Percentiles rank a stretch among this genome's conserved stretches.
These are phyloP conservation scores for Colletotrichum sp. DNA, from an alignment of 2,329 filamentous ascomycete species.

Conservation along the genomic window DNA sequence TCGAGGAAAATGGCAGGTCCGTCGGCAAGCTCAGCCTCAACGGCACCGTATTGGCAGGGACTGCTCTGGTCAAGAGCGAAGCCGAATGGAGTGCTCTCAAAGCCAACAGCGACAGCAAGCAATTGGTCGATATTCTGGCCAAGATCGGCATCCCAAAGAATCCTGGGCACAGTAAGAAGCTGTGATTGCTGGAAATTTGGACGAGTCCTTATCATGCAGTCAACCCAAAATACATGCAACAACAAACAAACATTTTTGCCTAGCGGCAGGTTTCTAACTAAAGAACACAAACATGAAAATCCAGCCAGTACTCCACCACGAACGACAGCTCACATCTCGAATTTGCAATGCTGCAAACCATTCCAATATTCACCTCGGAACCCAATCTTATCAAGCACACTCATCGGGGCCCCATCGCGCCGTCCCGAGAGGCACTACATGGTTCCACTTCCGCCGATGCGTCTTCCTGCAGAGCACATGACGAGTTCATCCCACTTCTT, in stretches of 20 bases:
- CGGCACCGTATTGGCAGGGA: slow-evolving; percentile 68
- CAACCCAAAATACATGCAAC: background rate
- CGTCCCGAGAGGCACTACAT: background rate
- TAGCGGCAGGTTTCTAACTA: slow-evolving; percentile 15
- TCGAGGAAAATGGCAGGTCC: slow-evolving; percentile 32
- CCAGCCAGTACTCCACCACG: background rate
- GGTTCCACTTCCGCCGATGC: background rate
- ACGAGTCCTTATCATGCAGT: background rate
- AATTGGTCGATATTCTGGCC: slow-evolving; percentile 42
- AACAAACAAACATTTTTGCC: slow-evolving; percentile 10
- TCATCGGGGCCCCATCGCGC: background rate
- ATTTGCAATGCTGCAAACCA: background rate
- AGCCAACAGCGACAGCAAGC: slow-evolving; percentile 21
- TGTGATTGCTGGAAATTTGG: background rate
- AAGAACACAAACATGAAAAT: background rate
- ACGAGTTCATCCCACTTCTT: slow-evolving; percentile 60
- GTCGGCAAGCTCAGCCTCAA: slow-evolving; percentile 58
- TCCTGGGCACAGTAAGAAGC: background rate
- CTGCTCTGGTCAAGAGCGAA: slow-evolving; percentile 65
- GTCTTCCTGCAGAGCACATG: background rate
- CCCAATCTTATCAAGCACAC: background rate
- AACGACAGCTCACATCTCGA: background rate
- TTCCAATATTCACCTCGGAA: background rate
- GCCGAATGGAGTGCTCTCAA: slow-evolving; percentile 62
- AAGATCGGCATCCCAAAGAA: slow-evolving; percentile 41